Evolutionary conservation across 2,329 filamentous ascomycete genomes (phyloP).

Genomic region (Erysiphe pulchra): DNA sequence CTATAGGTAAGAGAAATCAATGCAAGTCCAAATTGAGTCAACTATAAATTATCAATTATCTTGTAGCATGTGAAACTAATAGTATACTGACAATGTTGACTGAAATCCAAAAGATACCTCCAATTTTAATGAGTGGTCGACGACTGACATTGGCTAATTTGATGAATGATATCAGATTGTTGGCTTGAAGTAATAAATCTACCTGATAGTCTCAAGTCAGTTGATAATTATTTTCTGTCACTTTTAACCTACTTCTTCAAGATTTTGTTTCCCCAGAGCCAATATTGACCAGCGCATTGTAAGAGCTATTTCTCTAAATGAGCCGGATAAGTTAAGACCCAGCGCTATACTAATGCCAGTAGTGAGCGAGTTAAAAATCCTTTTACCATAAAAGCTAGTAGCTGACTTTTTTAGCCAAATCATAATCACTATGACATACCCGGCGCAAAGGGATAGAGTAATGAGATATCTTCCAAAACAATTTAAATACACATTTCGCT

Average conservation of each 20-base stretch:
- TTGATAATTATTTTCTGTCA: neutral
- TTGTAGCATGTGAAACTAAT: neutral
- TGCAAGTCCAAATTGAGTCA: slow-evolving; percentile 19
- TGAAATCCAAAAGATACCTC: slow-evolving; percentile 12
- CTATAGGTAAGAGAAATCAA: slow-evolving; percentile 19
- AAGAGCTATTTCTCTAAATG: slow-evolving; percentile 18
- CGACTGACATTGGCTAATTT: slow-evolving; percentile 11
- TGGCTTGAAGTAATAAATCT: slow-evolving; percentile 12
- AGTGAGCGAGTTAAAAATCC: slow-evolving; percentile 19
- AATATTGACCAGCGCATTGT: slow-evolving; percentile 23
- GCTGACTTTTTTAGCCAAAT: slow-evolving; percentile 7
- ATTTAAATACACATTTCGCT: no score
- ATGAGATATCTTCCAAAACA: slow-evolving; percentile 5
- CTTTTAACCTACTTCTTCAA: slow-evolving; percentile 15
- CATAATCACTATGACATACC: slow-evolving; percentile 4
- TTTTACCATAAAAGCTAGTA: slow-evolving; percentile 15
- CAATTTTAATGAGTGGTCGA: slow-evolving; percentile 11
- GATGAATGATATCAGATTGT: slow-evolving; percentile 12
- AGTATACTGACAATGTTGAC: slow-evolving; percentile 11
- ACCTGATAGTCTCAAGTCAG: slow-evolving; percentile 4
- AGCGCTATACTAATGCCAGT: slow-evolving; percentile 19
- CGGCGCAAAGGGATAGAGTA: slow-evolving; percentile 6
- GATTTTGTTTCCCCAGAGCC: slow-evolving; percentile 14
- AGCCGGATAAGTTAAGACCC: slow-evolving; percentile 18
- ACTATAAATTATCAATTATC: slow-evolving; percentile 7